A percentile compares a stretch with the other conserved stretches of the same genome.
Conservation (phyloP, 1,284 basidiomycete genomes). For the Moniliella sp. region DNA sequence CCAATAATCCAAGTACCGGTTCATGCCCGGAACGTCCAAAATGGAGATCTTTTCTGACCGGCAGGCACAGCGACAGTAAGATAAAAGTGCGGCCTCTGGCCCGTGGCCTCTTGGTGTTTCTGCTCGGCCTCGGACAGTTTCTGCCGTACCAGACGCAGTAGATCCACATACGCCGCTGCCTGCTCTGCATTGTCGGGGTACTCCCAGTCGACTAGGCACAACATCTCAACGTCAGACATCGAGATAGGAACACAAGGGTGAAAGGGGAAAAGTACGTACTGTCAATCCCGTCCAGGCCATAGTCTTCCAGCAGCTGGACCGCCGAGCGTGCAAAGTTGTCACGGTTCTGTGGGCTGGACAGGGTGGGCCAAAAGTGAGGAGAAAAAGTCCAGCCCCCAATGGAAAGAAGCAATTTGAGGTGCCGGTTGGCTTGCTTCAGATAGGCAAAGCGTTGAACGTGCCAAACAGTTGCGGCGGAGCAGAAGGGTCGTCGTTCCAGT, state of each 20-base stretch:
- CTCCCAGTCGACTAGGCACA: constrained; percentile 49
- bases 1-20: constrained; percentile 54
- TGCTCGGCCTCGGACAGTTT: constrained; percentile 46
- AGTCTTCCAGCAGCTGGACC: constrained; percentile 56
- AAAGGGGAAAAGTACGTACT: too few species aligned
- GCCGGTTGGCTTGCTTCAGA: constrained; percentile 51
- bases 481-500: constrained; percentile 8
- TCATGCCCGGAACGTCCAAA: constrained; percentile 51
- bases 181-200: constrained; percentile 53
- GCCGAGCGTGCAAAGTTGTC: constrained; percentile 51
- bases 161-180: constrained; percentile 49
- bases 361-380: constrained; percentile 27
- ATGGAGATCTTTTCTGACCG: constrained; percentile 48
- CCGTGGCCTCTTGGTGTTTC: constrained; percentile 38
- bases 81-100: constrained; percentile 43
- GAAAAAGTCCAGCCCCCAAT: constrained; percentile 35
- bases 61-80: constrained; percentile 60
- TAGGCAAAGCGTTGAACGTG: constrained; percentile 68
- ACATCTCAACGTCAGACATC: not conserved
- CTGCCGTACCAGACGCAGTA: constrained; percentile 54
- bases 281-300: constrained; percentile 57
- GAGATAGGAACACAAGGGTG: too few species aligned
- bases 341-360: constrained; percentile 34
- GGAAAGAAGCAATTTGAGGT: constrained; percentile 33
- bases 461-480: constrained; percentile 57